phyloP scores from a whole-genome alignment of 192 early-diverging fungal genomes.

The Backusella australiensis region DNA sequence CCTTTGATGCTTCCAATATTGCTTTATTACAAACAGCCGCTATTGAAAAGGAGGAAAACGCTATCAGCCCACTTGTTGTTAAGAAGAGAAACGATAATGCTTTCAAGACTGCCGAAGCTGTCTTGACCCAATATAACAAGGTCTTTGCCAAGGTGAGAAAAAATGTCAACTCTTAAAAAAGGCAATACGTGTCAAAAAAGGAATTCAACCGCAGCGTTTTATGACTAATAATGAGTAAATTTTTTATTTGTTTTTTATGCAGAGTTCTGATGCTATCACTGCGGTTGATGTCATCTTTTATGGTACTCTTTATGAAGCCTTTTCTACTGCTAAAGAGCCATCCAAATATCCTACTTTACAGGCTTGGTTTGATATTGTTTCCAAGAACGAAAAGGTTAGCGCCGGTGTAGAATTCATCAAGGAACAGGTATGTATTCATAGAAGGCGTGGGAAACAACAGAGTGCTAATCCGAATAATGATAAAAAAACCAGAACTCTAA shows the following conservation, averaged over 20 bases:
- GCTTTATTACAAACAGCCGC: conserved; percentile 2
- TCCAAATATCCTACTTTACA: conserved; percentile 17
- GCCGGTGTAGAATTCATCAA: conserved; percentile 14
- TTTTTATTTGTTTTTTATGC: not conserved
- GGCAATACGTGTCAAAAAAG: not conserved
- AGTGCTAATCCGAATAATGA: not conserved
- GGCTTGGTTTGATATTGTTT: conserved; percentile 15
- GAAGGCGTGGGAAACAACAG: not conserved
- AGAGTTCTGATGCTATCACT: conserved; percentile 14
- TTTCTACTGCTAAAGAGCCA: conserved; percentile 10
- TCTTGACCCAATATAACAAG: not conserved
- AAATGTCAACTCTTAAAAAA: not conserved
- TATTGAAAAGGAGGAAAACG: conserved; percentile 23
- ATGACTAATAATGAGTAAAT: conserved; percentile 5
- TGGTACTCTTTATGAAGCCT: conserved; percentile 24
- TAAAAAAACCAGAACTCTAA: not conserved
- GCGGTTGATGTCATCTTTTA: conserved; percentile 21
- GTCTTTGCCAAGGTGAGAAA: conserved; percentile 17
- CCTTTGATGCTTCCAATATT: conserved; percentile 11
- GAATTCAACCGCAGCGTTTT: not conserved
- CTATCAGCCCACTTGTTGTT: conserved; percentile 10
- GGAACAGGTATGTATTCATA: conserved; percentile 13
- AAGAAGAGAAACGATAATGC: conserved; percentile 22
- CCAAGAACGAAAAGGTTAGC: not conserved
- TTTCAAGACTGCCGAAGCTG: conserved; percentile 3